A percentile compares a stretch with the other conserved stretches of the same genome.
Conservation (phyloP, 345 rosid species). For the Anacardium occidentale region DNA sequence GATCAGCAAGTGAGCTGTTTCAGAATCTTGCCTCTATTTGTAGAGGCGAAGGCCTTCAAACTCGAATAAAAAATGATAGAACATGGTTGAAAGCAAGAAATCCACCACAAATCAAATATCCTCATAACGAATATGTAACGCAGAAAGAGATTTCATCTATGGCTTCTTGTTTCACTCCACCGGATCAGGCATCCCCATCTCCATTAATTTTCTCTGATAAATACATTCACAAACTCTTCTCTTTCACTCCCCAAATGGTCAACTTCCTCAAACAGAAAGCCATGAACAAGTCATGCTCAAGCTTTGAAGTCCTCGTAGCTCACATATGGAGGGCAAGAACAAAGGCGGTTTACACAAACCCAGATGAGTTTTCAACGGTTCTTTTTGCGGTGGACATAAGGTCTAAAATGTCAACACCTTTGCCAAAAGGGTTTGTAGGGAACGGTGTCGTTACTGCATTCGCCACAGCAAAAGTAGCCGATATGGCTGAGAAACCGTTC, state of each 20-base stretch:
- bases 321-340: slow-evolving; percentile 26
- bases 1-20: slow-evolving; percentile 30
- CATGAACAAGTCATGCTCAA: slow-evolving; percentile 10
- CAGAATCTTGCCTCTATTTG: slow-evolving; percentile 28
- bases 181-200: slow-evolving; percentile 17
- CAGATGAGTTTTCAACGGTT: slow-evolving; percentile 18
- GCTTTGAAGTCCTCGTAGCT: slow-evolving; percentile 22
- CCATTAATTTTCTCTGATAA: slow-evolving; percentile 17
- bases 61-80: slow-evolving; percentile 17
- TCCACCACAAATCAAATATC: slow-evolving; percentile 20
- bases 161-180: slow-evolving; percentile 25
- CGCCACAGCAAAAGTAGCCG: slow-evolving; percentile 22
- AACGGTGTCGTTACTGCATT: slow-evolving; percentile 26
- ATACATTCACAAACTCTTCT: slow-evolving; percentile 20
- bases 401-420: slow-evolving; percentile 12
- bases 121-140: slow-evolving; percentile 20
- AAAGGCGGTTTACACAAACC: slow-evolving; percentile 2
- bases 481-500: slow-evolving; percentile 21
- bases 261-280: slow-evolving; percentile 16
- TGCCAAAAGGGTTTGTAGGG: slow-evolving; percentile 23
- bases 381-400: slow-evolving; percentile 30
- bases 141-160: slow-evolving; percentile 3
- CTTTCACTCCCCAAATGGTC: slow-evolving; percentile 21
- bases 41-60: slow-evolving; percentile 23
- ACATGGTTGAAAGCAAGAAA: slow-evolving; percentile 27